A percentile compares a stretch with the other conserved stretches of the same genome.
phyloP scores from a whole-genome alignment of 1,284 basidiomycete genomes.

The Ustilago xerochloae region DNA sequence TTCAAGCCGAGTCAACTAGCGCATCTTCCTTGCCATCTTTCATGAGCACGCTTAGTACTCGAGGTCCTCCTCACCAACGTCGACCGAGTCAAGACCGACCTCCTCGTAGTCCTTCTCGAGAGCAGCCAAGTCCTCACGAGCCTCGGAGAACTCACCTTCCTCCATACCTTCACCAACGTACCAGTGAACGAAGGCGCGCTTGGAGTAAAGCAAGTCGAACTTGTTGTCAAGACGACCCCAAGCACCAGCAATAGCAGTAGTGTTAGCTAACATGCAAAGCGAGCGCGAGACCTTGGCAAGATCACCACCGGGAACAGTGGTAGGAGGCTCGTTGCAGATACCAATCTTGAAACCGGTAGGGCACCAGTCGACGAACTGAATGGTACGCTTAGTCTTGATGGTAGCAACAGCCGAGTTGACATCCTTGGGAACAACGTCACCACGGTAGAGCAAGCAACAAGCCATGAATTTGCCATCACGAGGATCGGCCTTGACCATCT shows the following conservation, averaged over 20 bases:
- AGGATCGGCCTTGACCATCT: constrained; percentile 78
- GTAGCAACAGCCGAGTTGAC: constrained; percentile 90
- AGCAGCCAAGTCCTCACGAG: constrained; percentile 94
- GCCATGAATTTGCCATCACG: constrained; percentile 84
- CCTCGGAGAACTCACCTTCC: constrained; percentile 98
- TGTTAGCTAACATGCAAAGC: constrained; percentile 96
- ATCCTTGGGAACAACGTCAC: constrained; percentile 98
- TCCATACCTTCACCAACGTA: constrained; percentile 99
- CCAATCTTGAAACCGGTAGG: constrained; percentile 95
- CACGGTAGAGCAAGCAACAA: constrained; percentile 75
- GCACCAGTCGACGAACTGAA: constrained; percentile 97
- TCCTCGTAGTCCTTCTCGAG: constrained; percentile 79
- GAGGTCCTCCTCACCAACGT: constrained; percentile 77
- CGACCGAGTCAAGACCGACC: constrained; percentile 89
- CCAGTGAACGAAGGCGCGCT: constrained; percentile 68
- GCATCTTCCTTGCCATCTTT: background rate
- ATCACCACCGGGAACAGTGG: constrained; percentile 85
- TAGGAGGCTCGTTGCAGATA: constrained; percentile 95
- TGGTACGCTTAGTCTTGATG: constrained; percentile 83
- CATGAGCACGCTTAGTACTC: constrained; percentile 56
- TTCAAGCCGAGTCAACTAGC: background rate
- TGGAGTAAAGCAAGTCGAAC: constrained; percentile 85
- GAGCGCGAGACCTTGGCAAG: constrained; percentile 93
- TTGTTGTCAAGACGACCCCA: constrained; percentile 98
- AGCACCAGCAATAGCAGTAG: constrained; percentile 91